Percentiles rank a stretch among this genome's conserved stretches.
Evolutionary conservation across 106 monocot species (phyloP).

Genomic region (Dendrobium huoshanense): DNA sequence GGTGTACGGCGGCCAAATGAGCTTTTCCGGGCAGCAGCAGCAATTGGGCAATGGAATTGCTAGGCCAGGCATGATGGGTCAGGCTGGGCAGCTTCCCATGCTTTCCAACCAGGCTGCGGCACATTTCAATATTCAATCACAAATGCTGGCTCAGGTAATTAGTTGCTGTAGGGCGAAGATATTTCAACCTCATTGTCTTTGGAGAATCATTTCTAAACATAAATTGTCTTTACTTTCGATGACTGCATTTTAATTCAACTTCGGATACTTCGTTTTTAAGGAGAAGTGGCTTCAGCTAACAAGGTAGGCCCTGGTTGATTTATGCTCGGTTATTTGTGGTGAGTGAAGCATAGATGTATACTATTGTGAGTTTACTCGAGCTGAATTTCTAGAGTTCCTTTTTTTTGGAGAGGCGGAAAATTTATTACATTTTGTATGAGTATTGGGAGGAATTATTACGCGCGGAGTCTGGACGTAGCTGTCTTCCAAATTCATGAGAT

Average conservation of each 20-base stretch:
- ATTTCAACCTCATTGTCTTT: background rate
- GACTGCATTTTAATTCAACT: background rate
- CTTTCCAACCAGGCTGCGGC: constrained; percentile 54
- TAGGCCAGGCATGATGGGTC: constrained; percentile 41
- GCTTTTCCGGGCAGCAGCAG: constrained; percentile 22
- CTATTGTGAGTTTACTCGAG: too few species aligned
- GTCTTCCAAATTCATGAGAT: too few species aligned
- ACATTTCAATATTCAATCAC: constrained; percentile 65
- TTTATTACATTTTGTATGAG: background rate
- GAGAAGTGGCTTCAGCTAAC: background rate
- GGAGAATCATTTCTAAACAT: background rate
- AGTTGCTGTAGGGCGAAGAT: background rate
- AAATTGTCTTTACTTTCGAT: background rate
- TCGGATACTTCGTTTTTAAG: background rate
- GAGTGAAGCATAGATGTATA: too few species aligned
- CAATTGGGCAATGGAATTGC: constrained; percentile 25
- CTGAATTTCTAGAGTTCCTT: too few species aligned
- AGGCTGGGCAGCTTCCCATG: constrained; percentile 60
- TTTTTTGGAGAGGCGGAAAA: background rate
- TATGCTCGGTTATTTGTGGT: too few species aligned
- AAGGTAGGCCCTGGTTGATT: background rate
- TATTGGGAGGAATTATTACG: too few species aligned
- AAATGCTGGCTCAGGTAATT: constrained; percentile 67
- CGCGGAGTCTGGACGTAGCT: too few species aligned
- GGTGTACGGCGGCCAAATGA: constrained; percentile 35